phyloP scores from a whole-genome alignment of 2,329 filamentous ascomycete species.

The Cladosporium sp. region DNA sequence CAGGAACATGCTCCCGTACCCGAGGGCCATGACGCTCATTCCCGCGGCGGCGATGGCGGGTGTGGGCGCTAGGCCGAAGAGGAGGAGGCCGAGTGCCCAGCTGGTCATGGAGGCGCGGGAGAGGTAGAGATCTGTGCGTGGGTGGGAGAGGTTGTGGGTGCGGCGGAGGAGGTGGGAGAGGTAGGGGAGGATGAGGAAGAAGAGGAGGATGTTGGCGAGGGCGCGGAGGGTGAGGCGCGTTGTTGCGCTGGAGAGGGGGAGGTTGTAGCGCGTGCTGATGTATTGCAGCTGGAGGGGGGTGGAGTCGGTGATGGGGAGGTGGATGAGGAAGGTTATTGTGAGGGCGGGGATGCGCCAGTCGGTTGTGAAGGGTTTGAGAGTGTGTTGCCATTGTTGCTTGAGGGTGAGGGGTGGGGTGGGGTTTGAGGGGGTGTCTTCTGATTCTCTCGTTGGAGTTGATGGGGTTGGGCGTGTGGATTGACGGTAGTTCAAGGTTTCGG shows the following conservation, averaged over 20 bases:
- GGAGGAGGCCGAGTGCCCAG: conserved; percentile 25
- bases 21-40: conserved; percentile 45
- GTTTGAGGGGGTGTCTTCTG: neutral
- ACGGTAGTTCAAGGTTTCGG: conserved; percentile 32
- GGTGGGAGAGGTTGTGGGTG: no score
- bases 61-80: conserved; percentile 29
- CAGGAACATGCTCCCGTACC: conserved; percentile 42
- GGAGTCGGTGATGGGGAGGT: conserved; percentile 23
- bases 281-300: conserved; percentile 48
- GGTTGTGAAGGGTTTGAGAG: conserved; percentile 19
- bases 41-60: conserved; percentile 29
- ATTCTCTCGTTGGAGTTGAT: neutral
- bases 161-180: conserved; percentile 23
- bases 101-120: conserved; percentile 27
- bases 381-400: neutral
- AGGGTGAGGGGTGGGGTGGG: neutral
- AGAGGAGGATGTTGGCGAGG: conserved; percentile 26
- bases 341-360: conserved; percentile 32
- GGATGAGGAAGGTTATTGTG: conserved; percentile 26
- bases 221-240: conserved; percentile 30
- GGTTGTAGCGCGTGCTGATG: conserved; percentile 48
- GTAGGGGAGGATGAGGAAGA: conserved; percentile 30
- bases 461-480: neutral
- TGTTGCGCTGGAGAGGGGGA: conserved; percentile 38
- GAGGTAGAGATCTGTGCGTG: no score